Percentiles rank a stretch among this genome's conserved stretches.
These are phyloP conservation scores for Przewalskia tangutica DNA, from an alignment of 257 asterid genomes.

Conservation along the genomic window DNA sequence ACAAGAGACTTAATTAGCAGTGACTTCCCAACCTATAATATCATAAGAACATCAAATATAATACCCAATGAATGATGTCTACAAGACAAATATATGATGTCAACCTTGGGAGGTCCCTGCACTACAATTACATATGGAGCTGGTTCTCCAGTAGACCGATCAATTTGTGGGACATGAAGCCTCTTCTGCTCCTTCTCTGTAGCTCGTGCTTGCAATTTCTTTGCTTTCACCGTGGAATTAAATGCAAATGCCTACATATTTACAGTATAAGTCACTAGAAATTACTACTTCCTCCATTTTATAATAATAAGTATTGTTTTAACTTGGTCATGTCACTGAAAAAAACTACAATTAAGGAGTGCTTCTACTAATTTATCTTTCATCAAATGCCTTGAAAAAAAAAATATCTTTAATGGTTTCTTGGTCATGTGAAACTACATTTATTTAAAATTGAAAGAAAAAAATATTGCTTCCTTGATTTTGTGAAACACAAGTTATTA, in stretches of 20 bases:
- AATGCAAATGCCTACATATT: conserved; percentile 69
- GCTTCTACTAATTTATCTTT: too few species aligned
- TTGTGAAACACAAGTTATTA: too few species aligned
- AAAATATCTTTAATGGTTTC: too few species aligned
- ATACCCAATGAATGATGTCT: background rate
- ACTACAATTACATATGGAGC: conserved; percentile 89
- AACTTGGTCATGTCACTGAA: too few species aligned
- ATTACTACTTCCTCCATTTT: background rate
- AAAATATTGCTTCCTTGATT: too few species aligned
- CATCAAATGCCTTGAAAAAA: too few species aligned
- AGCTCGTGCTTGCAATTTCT: conserved; percentile 60
- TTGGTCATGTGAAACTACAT: too few species aligned
- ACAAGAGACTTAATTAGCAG: conserved; percentile 74
- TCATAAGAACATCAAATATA: background rate
- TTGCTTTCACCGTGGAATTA: conserved; percentile 71
- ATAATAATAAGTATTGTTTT: background rate
- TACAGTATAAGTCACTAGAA: background rate
- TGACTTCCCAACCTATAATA: conserved; percentile 80
- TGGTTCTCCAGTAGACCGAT: conserved; percentile 73
- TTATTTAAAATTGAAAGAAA: too few species aligned
- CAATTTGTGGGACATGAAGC: conserved; percentile 80
- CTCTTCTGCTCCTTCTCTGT: conserved; percentile 92
- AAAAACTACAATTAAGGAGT: too few species aligned
- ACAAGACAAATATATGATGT: background rate
- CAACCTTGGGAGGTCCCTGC: conserved; percentile 95